phyloP scores from a whole-genome alignment of 202 grass and related monocot species.

The Digitaria exilis region DNA sequence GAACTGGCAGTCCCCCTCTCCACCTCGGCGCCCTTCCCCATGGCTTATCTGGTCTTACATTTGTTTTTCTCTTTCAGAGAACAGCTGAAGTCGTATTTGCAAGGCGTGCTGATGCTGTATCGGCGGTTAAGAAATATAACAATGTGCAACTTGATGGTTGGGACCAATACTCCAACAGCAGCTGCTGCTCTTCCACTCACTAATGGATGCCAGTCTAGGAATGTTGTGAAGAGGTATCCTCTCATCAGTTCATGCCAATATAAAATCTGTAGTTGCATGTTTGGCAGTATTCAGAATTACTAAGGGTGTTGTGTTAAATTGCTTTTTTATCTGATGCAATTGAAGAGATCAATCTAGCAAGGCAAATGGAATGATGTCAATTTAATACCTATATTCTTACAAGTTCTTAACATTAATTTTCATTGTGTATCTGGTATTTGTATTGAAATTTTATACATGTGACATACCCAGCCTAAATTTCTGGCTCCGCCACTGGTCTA shows the following conservation, averaged over 20 bases:
- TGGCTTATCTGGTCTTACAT: constrained; percentile 13
- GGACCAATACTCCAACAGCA: constrained; percentile 70
- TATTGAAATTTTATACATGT: too few relatives aligned
- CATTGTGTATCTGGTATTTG: too few relatives aligned
- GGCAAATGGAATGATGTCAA: not conserved
- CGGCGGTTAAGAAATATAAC: constrained; percentile 90
- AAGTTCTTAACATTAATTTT: not conserved
- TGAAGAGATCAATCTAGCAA: not conserved
- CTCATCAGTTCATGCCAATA: not conserved
- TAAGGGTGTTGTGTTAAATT: not conserved
- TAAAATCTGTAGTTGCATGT: not conserved
- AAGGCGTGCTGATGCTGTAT: constrained; percentile 73
- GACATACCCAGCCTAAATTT: too few relatives aligned
- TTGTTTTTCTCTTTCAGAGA: constrained; percentile 49
- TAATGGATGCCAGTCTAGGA: constrained; percentile 48
- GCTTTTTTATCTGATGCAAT: not conserved
- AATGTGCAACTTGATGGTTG: constrained; percentile 97
- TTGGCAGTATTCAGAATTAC: not conserved
- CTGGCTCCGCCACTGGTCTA: too few relatives aligned
- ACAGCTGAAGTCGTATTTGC: constrained; percentile 95
- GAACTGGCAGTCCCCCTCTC: too few relatives aligned
- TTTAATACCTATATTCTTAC: not conserved
- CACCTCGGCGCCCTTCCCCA: too few relatives aligned
- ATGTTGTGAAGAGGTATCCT: constrained; percentile 64
- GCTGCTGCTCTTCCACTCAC: constrained; percentile 46